A percentile compares a stretch with the other conserved stretches of the same genome.
These are phyloP conservation scores for Tanozyma kutaoensis DNA, from an alignment of 805 yeast species.

Conservation along the genomic window DNA sequence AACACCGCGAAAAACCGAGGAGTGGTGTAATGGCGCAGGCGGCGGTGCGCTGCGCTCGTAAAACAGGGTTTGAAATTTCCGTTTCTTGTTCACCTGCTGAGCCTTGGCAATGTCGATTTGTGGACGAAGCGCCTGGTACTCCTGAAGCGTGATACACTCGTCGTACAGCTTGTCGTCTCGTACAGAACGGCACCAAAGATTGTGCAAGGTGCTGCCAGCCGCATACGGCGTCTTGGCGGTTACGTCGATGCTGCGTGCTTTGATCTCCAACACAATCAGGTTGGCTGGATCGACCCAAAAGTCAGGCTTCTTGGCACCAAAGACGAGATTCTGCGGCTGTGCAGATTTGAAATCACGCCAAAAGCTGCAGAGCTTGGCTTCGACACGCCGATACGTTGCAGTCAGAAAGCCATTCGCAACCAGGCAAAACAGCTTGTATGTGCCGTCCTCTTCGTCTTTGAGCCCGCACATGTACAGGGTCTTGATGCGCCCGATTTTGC, in stretches of 20 bases:
- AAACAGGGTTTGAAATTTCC: slow-evolving; percentile 8
- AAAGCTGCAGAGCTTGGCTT: slow-evolving; percentile 39
- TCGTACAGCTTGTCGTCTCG: slow-evolving; percentile 56
- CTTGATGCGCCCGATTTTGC: slow-evolving; percentile 63
- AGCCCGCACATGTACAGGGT: slow-evolving; percentile 67
- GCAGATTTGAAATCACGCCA: slow-evolving; percentile 50
- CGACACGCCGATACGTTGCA: slow-evolving; percentile 48
- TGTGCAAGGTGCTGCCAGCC: slow-evolving; percentile 58
- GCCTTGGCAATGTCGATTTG: slow-evolving; percentile 12
- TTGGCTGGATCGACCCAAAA: slow-evolving; percentile 73
- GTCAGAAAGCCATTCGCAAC: slow-evolving; percentile 77
- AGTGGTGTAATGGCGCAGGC: not conserved
- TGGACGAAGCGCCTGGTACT: slow-evolving; percentile 29
- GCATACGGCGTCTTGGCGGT: slow-evolving; percentile 35
- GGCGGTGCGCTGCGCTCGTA: not conserved
- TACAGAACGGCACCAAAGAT: slow-evolving; percentile 58
- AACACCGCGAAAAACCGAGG: not conserved
- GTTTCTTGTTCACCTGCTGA: slow-evolving; percentile 15
- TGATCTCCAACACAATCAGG: slow-evolving; percentile 70
- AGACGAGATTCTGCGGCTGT: slow-evolving; percentile 25
- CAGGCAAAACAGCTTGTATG: slow-evolving; percentile 55
- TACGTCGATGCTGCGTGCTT: slow-evolving; percentile 59
- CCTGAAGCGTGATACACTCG: slow-evolving; percentile 41
- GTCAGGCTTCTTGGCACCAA: slow-evolving; percentile 51
- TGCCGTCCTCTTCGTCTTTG: slow-evolving; percentile 27